Percentiles rank a stretch among this genome's conserved stretches.
Conservation (phyloP, 768 basidiomycete genomes). For the Tephrocybe sp. region DNA sequence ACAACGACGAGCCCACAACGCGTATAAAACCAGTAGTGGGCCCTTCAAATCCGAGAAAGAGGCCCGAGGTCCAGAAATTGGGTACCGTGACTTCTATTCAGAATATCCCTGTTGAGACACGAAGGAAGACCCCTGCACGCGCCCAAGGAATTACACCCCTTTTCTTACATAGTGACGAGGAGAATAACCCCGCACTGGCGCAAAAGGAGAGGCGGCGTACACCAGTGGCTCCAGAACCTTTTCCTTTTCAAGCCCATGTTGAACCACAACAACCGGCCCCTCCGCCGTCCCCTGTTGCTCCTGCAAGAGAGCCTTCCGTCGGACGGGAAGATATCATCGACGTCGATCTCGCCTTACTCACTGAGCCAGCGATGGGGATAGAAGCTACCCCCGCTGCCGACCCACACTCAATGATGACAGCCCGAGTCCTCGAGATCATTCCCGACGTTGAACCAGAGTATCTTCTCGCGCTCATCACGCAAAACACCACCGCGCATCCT, state of each 20-base stretch:
- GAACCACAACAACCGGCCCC: neutral
- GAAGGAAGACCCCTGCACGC: neutral
- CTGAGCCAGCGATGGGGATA: too few relatives aligned
- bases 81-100: conserved; percentile 8
- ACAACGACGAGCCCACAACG: conserved; percentile 15
- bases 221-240: neutral
- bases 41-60: conserved; percentile 13
- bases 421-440: conserved; percentile 63
- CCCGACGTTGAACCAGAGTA: conserved; percentile 69
- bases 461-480: conserved; percentile 45
- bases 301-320: neutral
- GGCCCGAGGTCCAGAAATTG: neutral
- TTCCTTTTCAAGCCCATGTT: neutral
- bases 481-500: conserved; percentile 35
- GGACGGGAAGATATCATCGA: neutral
- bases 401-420: conserved; percentile 30
- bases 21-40: conserved; percentile 4
- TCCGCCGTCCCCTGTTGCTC: conserved; percentile 1
- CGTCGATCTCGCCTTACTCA: neutral
- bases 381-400: conserved; percentile 13
- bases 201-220: neutral
- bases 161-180: conserved; percentile 37
- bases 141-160: conserved; percentile 21
- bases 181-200: conserved; percentile 27
- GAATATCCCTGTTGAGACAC: conserved; percentile 7